Conservation (phyloP, 2,329 filamentous ascomycete species). For the Stagonosporopsis vannaccii region DNA sequence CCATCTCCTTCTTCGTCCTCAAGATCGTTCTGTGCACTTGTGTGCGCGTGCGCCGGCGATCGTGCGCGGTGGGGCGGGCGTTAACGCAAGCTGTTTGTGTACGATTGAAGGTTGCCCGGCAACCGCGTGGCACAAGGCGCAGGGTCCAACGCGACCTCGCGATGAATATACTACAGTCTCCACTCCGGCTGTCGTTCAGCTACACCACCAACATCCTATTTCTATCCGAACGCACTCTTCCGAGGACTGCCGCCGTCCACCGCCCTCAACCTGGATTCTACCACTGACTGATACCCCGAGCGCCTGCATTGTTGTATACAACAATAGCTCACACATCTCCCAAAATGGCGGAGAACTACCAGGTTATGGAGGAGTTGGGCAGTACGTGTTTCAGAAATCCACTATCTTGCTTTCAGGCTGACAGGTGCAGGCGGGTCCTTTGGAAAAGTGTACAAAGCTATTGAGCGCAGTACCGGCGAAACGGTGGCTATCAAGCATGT, state of each 20-base stretch:
- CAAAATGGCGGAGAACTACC: conserved; percentile 83
- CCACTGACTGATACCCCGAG: conserved; percentile 22
- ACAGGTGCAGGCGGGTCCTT: conserved; percentile 80
- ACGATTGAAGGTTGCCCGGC: conserved; percentile 34
- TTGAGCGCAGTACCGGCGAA: conserved; percentile 88
- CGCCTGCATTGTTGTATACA: conserved; percentile 28
- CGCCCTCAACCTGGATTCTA: conserved; percentile 31
- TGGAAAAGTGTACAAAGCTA: conserved; percentile 95
- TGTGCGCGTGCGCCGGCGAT: conserved; percentile 11
- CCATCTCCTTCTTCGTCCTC: not conserved
- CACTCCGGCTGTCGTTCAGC: conserved; percentile 3
- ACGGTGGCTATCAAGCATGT: conserved; percentile 97
- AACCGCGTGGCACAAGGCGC: conserved; percentile 15
- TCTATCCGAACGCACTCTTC: conserved; percentile 31
- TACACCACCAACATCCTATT: conserved; percentile 37
- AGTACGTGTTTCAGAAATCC: conserved; percentile 65
- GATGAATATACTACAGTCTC: conserved; percentile 2
- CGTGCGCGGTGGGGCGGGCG: conserved; percentile 29
- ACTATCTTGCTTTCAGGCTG: conserved; percentile 17
- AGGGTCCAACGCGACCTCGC: conserved; percentile 24
- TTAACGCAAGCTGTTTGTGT: conserved; percentile 28
- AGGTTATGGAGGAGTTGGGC: conserved; percentile 94
- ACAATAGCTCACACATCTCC: conserved; percentile 25
- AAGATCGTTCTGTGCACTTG: conserved; percentile 4
- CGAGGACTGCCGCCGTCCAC: conserved; percentile 35